These are phyloP conservation scores for Meyerozyma sp. DNA, from an alignment of 1,139 yeast species.

Conservation along the genomic window DNA sequence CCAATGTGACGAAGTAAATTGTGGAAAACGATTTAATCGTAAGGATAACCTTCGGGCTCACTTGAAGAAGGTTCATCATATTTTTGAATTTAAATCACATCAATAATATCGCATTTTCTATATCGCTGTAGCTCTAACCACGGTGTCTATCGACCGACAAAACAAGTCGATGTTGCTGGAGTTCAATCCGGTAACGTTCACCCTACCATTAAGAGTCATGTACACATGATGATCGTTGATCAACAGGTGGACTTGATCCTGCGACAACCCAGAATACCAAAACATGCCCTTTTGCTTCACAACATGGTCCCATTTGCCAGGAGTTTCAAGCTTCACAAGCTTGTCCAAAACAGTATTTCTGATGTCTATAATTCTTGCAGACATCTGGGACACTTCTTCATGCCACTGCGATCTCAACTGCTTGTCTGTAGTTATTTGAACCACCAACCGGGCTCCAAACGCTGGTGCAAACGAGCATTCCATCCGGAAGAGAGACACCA, in stretches of 20 bases:
- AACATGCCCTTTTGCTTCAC: constrained; percentile 77
- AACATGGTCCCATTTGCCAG: constrained; percentile 71
- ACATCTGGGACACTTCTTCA: constrained; percentile 25
- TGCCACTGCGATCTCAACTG: constrained; percentile 28
- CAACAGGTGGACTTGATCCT: constrained; percentile 25
- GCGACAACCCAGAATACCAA: constrained; percentile 39
- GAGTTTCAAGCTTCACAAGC: constrained; percentile 30
- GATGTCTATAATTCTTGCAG: constrained; percentile 24
- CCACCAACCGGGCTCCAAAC: constrained; percentile 39
- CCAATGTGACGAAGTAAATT: constrained; percentile 64
- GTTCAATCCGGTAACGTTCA: constrained; percentile 41
- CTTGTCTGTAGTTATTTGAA: constrained; percentile 19
- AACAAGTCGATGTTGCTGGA: constrained; percentile 30
- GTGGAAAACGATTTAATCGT: constrained; percentile 70
- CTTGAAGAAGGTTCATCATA: constrained; percentile 53
- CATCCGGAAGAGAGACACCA: constrained; percentile 28
- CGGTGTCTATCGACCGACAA: constrained; percentile 30
- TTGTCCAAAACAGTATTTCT: constrained; percentile 23
- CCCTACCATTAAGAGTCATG: constrained; percentile 33
- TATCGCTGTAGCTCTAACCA: constrained; percentile 23
- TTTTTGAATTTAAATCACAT: constrained; percentile 3
- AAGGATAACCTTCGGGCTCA: constrained; percentile 53
- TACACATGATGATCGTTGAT: constrained; percentile 32
- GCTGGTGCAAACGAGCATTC: constrained; percentile 45
- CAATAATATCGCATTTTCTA: constrained; percentile 1